Percentiles rank a stretch among this genome's conserved stretches.
These are phyloP conservation scores for Tuber borchii DNA, from an alignment of 495 filamentous ascomycete species.

Conservation along the genomic window DNA sequence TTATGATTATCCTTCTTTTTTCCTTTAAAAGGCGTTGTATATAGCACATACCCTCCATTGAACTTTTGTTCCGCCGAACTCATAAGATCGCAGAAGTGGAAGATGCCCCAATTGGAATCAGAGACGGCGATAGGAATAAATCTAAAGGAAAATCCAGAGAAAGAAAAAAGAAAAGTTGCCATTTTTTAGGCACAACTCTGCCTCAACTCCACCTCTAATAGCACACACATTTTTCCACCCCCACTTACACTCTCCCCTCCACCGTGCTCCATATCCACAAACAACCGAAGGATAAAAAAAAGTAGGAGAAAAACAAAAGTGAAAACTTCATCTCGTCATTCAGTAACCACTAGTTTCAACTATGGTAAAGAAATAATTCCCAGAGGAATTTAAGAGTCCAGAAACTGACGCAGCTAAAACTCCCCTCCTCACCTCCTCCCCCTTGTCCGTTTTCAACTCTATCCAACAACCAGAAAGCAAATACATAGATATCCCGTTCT, in stretches of 20 bases:
- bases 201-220: background rate
- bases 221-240: background rate
- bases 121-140: background rate
- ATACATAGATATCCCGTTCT: background rate
- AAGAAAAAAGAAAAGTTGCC: constrained; percentile 5
- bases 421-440: constrained; percentile 3
- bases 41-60: constrained; percentile 11
- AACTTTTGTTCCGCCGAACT: background rate
- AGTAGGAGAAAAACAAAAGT: background rate
- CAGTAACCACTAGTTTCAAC: background rate
- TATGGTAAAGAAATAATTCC: background rate
- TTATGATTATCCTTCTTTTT: constrained; percentile 5
- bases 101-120: background rate
- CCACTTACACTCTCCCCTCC: background rate
- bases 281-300: background rate
- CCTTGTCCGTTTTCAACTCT: constrained; percentile 11
- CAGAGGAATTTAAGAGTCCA: constrained; percentile 5
- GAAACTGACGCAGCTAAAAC: constrained; percentile 14
- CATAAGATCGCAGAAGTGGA: background rate
- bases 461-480: constrained; percentile 16
- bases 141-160: background rate
- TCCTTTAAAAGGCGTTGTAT: constrained; percentile 10
- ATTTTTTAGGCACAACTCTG: background rate
- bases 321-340: background rate
- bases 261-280: background rate